These are phyloP conservation scores for Fusarium pseudograminearum DNA, from an alignment of 2,329 filamentous ascomycete species.

Conservation along the genomic window DNA sequence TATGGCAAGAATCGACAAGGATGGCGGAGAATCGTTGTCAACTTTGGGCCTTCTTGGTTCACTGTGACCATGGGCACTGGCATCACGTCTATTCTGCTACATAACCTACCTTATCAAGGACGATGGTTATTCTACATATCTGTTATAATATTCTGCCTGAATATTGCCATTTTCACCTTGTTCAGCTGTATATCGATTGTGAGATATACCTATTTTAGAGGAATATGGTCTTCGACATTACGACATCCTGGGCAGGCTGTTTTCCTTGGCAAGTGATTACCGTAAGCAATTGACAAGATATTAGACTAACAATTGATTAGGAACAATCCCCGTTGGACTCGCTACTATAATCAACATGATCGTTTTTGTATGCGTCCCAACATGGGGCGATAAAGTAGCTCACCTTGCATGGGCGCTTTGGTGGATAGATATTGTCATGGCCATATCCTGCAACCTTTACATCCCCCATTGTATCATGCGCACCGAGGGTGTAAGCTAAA, in stretches of 20 bases:
- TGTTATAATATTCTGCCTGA: conserved; percentile 67
- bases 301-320: conserved; percentile 52
- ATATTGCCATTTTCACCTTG: conserved; percentile 64
- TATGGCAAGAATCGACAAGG: conserved; percentile 8
- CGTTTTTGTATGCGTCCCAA: conserved; percentile 65
- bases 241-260: conserved; percentile 69
- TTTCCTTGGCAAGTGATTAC: conserved; percentile 16
- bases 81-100: conserved; percentile 69
- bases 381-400: conserved; percentile 67
- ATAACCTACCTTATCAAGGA: conserved; percentile 68
- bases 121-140: conserved; percentile 67
- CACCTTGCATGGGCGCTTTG: conserved; percentile 65
- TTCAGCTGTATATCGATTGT: conserved; percentile 64
- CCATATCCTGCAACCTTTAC: conserved; percentile 60
- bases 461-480: conserved; percentile 62
- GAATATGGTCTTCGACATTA: conserved; percentile 71
- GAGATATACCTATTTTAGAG: conserved; percentile 70
- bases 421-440: conserved; percentile 63
- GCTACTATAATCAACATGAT: conserved; percentile 72
- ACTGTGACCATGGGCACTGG: conserved; percentile 73
- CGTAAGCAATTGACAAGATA: neutral
- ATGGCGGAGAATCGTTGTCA: conserved; percentile 31
- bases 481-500: conserved; percentile 50
- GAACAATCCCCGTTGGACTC: conserved; percentile 72
- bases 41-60: conserved; percentile 48